phyloP scores from a whole-genome alignment of 352 stramenopile species.

The Globisporangium mamillatum region DNA sequence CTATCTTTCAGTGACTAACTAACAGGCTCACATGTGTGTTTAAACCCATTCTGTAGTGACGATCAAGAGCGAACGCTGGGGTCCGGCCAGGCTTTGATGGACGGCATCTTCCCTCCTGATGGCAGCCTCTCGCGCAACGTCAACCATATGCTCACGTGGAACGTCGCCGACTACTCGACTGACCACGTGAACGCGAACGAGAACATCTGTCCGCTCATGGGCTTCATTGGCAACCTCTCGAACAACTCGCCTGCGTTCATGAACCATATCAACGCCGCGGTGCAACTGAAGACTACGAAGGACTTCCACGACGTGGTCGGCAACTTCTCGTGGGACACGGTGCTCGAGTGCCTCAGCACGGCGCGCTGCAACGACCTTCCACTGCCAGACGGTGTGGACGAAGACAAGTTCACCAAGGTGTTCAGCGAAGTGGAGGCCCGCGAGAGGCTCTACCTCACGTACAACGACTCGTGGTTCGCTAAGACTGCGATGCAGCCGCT shows the following conservation, averaged over 20 bases:
- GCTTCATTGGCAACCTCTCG: slow-evolving; percentile 59
- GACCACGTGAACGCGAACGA: slow-evolving; percentile 83
- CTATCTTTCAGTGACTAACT: background rate
- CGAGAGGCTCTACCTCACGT: slow-evolving; percentile 57
- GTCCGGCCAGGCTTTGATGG: slow-evolving; percentile 78
- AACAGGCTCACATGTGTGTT: background rate
- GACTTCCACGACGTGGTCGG: slow-evolving; percentile 64
- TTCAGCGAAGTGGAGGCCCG: slow-evolving; percentile 75
- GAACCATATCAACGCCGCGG: slow-evolving; percentile 42
- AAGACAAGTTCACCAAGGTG: slow-evolving; percentile 72
- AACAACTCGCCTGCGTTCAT: slow-evolving; percentile 56
- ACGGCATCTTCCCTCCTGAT: slow-evolving; percentile 74
- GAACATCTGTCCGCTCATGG: slow-evolving; percentile 76
- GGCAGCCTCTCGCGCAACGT: slow-evolving; percentile 39
- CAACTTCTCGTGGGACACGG: slow-evolving; percentile 78
- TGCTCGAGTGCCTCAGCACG: slow-evolving; percentile 81
- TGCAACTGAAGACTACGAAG: slow-evolving; percentile 45
- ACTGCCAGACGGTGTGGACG: slow-evolving; percentile 59
- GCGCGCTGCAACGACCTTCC: slow-evolving; percentile 75
- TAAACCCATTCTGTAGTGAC: slow-evolving; percentile 32
- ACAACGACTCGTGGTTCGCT: slow-evolving; percentile 80
- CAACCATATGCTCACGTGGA: slow-evolving; percentile 70
- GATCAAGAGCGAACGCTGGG: slow-evolving; percentile 82
- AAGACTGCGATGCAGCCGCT: slow-evolving; percentile 87
- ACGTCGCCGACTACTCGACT: slow-evolving; percentile 69